These are phyloP conservation scores for Linaria vulgaris DNA, from an alignment of 257 asterid genomes.

Conservation along the genomic window DNA sequence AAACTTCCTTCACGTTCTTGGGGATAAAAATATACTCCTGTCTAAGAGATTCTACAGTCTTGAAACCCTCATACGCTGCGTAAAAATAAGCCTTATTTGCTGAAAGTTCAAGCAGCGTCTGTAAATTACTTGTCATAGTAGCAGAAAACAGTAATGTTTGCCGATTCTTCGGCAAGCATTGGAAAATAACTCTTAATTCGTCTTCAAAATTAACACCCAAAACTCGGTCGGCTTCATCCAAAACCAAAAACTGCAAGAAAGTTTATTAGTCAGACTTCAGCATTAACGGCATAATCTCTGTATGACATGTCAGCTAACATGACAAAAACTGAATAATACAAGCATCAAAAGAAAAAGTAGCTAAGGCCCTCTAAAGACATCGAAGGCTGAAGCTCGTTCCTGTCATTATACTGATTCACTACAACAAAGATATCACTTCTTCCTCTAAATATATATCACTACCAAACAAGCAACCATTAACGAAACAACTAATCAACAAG, in stretches of 20 bases:
- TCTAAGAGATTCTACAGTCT: slow-evolving; percentile 80
- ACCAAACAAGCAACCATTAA: too few species aligned
- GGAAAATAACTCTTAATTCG: slow-evolving; percentile 75
- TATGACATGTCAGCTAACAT: not conserved
- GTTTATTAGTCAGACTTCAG: slow-evolving; percentile 19
- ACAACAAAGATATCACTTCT: not conserved
- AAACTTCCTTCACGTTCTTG: slow-evolving; percentile 77
- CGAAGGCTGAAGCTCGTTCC: not conserved
- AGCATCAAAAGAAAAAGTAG: not conserved
- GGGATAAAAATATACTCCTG: slow-evolving; percentile 82
- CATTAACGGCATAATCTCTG: slow-evolving; percentile 12
- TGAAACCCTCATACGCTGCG: slow-evolving; percentile 81
- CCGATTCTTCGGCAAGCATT: slow-evolving; percentile 80
- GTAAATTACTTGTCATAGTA: slow-evolving; percentile 80
- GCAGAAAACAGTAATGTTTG: slow-evolving; percentile 96
- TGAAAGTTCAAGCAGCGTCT: slow-evolving; percentile 75
- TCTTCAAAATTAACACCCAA: slow-evolving; percentile 84
- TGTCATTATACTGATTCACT: not conserved
- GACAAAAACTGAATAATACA: not conserved
- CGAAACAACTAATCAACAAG: slow-evolving; percentile 19
- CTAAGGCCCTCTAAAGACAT: slow-evolving; percentile 5
- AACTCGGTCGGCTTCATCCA: slow-evolving; percentile 98
- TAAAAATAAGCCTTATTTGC: slow-evolving; percentile 88
- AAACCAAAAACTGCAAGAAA: slow-evolving; percentile 73
- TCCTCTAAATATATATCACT: not conserved